These are phyloP conservation scores for Exobasidium rhododendri DNA, from an alignment of 1,284 basidiomycete species.

Conservation along the genomic window DNA sequence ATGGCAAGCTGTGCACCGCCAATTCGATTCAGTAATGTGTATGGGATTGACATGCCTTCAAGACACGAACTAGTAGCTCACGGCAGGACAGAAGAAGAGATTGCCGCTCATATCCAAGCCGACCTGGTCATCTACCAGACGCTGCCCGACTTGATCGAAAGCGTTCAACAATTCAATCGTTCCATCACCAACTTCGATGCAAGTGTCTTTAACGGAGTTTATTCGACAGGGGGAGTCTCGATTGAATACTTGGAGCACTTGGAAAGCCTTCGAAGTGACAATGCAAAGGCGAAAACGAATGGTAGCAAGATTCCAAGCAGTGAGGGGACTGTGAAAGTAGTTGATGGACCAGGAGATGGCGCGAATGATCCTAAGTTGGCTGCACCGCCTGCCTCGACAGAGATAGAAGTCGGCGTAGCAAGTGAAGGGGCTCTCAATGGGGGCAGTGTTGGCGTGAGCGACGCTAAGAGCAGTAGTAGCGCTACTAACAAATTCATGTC, in stretches of 20 bases:
- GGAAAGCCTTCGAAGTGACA: conserved; percentile 78
- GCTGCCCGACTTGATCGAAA: conserved; percentile 79
- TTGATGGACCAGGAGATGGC: conserved; percentile 17
- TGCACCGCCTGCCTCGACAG: conserved; percentile 11
- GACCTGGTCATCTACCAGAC: conserved; percentile 97
- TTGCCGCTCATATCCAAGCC: conserved; percentile 83
- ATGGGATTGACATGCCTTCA: conserved; percentile 99
- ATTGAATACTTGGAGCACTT: conserved; percentile 75
- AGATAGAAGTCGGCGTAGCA: not conserved
- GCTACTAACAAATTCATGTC: conserved; percentile 29
- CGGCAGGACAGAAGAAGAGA: conserved; percentile 69
- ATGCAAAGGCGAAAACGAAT: conserved; percentile 63
- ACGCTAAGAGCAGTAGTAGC: conserved; percentile 16
- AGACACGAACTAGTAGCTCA: conserved; percentile 89
- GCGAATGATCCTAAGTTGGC: conserved; percentile 36
- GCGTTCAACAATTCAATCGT: conserved; percentile 84
- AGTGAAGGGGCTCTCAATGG: conserved; percentile 11
- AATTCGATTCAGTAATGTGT: conserved; percentile 92
- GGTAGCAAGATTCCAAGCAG: conserved; percentile 27
- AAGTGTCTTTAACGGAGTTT: conserved; percentile 95
- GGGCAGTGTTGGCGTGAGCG: not conserved
- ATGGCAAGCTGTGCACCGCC: conserved; percentile 96
- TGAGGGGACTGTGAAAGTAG: conserved; percentile 25
- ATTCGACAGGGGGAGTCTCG: conserved; percentile 93
- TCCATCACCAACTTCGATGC: conserved; percentile 81